Evolutionary conservation across 352 stramenopile genomes (phyloP), one percentile per base, ranked within the genome.

Genomic region (Thraustochytrium striatum): DNA sequence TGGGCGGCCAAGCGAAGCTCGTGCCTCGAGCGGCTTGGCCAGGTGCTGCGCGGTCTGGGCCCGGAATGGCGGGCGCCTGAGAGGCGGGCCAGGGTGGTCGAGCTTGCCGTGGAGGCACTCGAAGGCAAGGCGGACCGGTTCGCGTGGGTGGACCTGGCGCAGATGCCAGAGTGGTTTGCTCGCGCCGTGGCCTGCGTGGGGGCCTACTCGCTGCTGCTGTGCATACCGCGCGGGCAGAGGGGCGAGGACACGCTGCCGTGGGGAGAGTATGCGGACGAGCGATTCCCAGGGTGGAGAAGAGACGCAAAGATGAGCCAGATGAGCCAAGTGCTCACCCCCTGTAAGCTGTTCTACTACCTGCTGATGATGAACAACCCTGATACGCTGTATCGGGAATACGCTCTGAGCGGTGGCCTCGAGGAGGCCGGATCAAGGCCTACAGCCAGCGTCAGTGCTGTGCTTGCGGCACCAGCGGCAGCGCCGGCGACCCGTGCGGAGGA

Each of bases 311-410:
- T 38, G 7, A 43, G n/a, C 44, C 47, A 25, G 16, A 75, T 75
- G 44, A 43, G 41, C 28, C 39, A 25, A 3, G 5, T 75, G 3
- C 44, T 75, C 44, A 25, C 44, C n/a, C 65, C 65, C 16, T 75
- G 65, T 25, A 30, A 61, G 47, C 50, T 75, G 41, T 75, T 75
- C 52, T 75, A 75, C 47, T 75, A 75, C 50, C 43, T 75, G 41
- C 50, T 75, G 19, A 43, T 75, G 28, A 38, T 43, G 35, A 25
- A 61, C 5, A 75, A 75, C 33, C 13, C 41, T 28, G 1, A 5
- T 21, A 75, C 65, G n/a, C n/a, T 75, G 25, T 39, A 72, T 11
- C 25, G 32, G 1, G 65, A 75, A 13, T 1, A n/a, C n/a, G n/a
- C 32, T 68, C 41, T 75, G 19, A 30, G 41, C 52, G n/a, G 32